Evolutionary conservation across 2,329 filamentous ascomycete species (phyloP).

Genomic region (Mycosphaerelloides madeirae): DNA sequence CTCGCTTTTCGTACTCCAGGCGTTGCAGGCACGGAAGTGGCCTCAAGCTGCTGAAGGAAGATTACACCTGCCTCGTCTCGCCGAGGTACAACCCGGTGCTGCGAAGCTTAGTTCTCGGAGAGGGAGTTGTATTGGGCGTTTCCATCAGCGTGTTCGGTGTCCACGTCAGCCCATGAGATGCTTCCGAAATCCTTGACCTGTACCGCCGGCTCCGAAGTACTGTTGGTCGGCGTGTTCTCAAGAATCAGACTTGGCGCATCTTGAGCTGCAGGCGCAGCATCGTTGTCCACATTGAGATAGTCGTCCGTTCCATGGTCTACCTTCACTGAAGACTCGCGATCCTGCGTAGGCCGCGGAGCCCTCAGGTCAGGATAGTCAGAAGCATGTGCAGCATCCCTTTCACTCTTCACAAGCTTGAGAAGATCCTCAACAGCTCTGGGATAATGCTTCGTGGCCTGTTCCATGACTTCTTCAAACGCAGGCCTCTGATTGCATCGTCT

Average conservation of each 20-base stretch:
- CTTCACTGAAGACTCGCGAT: not conserved
- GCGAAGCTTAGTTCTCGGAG: not conserved
- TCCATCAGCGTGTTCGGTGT: not conserved
- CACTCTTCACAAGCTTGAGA: not conserved
- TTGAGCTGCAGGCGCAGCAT: too few relatives aligned
- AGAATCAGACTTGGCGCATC: too few relatives aligned
- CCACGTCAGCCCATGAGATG: not conserved
- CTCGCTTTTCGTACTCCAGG: slow-evolving; percentile 16
- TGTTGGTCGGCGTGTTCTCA: too few relatives aligned
- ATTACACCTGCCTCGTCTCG: not conserved
- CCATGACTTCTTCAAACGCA: slow-evolving; percentile 15
- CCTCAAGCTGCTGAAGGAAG: slow-evolving; percentile 15
- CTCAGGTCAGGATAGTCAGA: not conserved
- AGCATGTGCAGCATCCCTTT: not conserved
- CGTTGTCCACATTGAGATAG: not conserved
- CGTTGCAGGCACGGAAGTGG: slow-evolving; percentile 9
- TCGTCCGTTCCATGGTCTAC: not conserved
- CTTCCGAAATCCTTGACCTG: not conserved
- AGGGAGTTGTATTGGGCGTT: not conserved
- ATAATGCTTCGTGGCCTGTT: slow-evolving; percentile 11
- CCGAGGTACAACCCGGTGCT: not conserved
- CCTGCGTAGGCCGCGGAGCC: not conserved
- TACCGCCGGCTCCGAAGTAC: too few relatives aligned
- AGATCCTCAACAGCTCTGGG: not conserved
- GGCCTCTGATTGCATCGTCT: slow-evolving; percentile 12